A percentile compares a stretch with the other conserved stretches of the same genome.
Evolutionary conservation across 2,329 filamentous ascomycete genomes (phyloP).

Genomic region (Trichoderma semiorbis): DNA sequence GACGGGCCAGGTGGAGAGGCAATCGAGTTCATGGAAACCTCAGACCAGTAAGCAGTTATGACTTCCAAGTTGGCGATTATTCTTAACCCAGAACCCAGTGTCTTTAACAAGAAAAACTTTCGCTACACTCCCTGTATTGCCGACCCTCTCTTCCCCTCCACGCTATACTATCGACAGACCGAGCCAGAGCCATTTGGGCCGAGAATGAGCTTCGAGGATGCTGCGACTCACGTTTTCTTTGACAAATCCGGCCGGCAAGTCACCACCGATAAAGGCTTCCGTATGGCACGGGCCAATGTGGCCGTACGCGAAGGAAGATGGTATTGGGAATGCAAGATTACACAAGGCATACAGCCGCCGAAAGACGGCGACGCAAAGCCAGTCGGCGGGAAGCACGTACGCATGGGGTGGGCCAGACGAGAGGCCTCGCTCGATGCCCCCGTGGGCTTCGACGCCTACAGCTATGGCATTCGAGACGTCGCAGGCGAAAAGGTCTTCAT

Average conservation of each 20-base stretch:
- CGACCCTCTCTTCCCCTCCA: slow-evolving; percentile 81
- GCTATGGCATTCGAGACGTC: slow-evolving; percentile 87
- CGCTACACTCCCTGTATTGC: slow-evolving; percentile 89
- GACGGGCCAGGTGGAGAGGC: slow-evolving; percentile 46
- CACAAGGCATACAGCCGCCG: slow-evolving; percentile 60
- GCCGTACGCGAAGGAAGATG: slow-evolving; percentile 83
- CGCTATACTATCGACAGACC: slow-evolving; percentile 83
- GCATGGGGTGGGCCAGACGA: slow-evolving; percentile 80
- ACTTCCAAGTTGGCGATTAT: slow-evolving; percentile 5
- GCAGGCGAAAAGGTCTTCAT: slow-evolving; percentile 89
- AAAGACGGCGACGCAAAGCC: slow-evolving; percentile 42
- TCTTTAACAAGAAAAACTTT: slow-evolving; percentile 69
- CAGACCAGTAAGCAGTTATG: slow-evolving; percentile 54
- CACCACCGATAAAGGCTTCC: slow-evolving; percentile 88
- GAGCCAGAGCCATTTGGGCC: slow-evolving; percentile 80
- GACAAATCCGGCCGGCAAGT: slow-evolving; percentile 71
- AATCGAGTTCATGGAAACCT: slow-evolving; percentile 59
- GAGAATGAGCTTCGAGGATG: slow-evolving; percentile 89
- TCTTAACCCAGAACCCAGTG: slow-evolving; percentile 30
- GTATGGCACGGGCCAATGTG: slow-evolving; percentile 87
- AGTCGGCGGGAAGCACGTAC: slow-evolving; percentile 61
- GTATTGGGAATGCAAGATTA: slow-evolving; percentile 92
- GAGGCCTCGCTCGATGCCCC: slow-evolving; percentile 81
- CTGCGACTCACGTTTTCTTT: slow-evolving; percentile 79
- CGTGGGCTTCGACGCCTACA: slow-evolving; percentile 86